Conservation (phyloP, 768 basidiomycete genomes). For the Omphalotus guepiniiformis region DNA sequence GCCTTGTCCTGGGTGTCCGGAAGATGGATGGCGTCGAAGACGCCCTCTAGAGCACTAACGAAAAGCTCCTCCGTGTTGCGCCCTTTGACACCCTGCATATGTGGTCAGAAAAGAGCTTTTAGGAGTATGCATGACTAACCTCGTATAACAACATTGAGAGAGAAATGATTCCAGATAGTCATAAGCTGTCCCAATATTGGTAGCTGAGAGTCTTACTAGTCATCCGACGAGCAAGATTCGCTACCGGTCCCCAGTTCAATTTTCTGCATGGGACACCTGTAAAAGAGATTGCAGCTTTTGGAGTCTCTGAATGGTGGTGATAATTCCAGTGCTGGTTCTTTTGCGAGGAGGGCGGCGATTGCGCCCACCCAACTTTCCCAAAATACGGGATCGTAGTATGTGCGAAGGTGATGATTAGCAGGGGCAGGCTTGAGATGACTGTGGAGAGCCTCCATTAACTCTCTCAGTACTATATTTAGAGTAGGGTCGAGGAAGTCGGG, state of each 20-base stretch:
- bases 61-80: constrained; percentile 77
- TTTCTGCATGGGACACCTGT: constrained; percentile 54
- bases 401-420: constrained; percentile 80
- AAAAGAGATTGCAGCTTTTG: constrained; percentile 72
- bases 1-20: constrained; percentile 69
- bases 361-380: constrained; percentile 92
- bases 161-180: constrained; percentile 67
- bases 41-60: constrained; percentile 61
- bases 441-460: constrained; percentile 93
- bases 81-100: constrained; percentile 57
- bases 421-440: constrained; percentile 88
- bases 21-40: constrained; percentile 72
- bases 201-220: constrained; percentile 46
- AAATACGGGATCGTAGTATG: constrained; percentile 95
- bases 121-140: constrained; percentile 36
- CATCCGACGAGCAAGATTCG: constrained; percentile 59
- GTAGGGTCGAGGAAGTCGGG: constrained; percentile 98
- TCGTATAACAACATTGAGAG: constrained; percentile 71
- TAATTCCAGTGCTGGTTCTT: constrained; percentile 73
- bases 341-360: constrained; percentile 81
- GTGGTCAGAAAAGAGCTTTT: constrained; percentile 4
- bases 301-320: constrained; percentile 62
- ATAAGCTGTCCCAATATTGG: constrained; percentile 58
- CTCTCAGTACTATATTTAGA: constrained; percentile 84
- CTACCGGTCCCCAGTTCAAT: constrained; percentile 66